Percentiles rank a stretch among this genome's conserved stretches.
Conservation (phyloP, 2,329 filamentous ascomycete species). For the Thielaviopsis punctulata region DNA sequence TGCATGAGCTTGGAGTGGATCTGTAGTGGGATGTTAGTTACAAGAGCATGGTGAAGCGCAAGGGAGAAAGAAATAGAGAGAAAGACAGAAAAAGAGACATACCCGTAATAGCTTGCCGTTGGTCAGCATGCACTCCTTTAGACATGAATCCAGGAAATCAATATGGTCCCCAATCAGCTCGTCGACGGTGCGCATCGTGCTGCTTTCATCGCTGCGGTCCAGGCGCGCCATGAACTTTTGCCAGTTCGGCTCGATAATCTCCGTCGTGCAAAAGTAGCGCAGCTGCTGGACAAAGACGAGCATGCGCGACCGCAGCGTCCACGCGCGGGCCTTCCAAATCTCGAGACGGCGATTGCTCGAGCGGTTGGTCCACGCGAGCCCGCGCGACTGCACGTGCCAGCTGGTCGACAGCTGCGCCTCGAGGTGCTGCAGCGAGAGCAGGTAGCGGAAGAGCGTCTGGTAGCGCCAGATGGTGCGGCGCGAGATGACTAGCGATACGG, state of each 20-base stretch:
- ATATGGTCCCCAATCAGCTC: conserved; percentile 98
- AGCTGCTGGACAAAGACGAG: conserved; percentile 93
- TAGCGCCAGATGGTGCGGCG: conserved; percentile 95
- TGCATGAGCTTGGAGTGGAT: conserved; percentile 96
- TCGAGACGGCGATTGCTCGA: conserved; percentile 59
- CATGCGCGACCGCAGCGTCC: conserved; percentile 86
- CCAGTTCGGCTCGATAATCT: conserved; percentile 98
- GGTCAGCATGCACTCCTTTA: conserved; percentile 98
- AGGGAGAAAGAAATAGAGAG: neutral
- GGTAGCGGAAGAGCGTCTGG: conserved; percentile 86
- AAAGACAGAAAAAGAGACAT: conserved; percentile 18
- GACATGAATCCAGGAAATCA: conserved; percentile 89
- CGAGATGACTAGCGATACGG: conserved; percentile 85
- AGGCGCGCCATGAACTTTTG: conserved; percentile 79
- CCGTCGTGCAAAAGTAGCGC: conserved; percentile 88
- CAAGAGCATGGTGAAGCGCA: neutral
- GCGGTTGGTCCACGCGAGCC: conserved; percentile 65
- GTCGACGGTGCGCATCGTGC: conserved; percentile 57
- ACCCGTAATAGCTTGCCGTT: conserved; percentile 89
- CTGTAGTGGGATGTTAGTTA: conserved; percentile 28
- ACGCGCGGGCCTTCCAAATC: conserved; percentile 82
- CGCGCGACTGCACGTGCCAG: conserved; percentile 80
- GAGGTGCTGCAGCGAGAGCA: conserved; percentile 74
- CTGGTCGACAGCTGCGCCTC: conserved; percentile 73
- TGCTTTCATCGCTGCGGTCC: conserved; percentile 35